A percentile compares a stretch with the other conserved stretches of the same genome.
These are phyloP conservation scores for Vitis hybrid DNA, from an alignment of 177 flowering plant genomes.

Conservation along the genomic window DNA sequence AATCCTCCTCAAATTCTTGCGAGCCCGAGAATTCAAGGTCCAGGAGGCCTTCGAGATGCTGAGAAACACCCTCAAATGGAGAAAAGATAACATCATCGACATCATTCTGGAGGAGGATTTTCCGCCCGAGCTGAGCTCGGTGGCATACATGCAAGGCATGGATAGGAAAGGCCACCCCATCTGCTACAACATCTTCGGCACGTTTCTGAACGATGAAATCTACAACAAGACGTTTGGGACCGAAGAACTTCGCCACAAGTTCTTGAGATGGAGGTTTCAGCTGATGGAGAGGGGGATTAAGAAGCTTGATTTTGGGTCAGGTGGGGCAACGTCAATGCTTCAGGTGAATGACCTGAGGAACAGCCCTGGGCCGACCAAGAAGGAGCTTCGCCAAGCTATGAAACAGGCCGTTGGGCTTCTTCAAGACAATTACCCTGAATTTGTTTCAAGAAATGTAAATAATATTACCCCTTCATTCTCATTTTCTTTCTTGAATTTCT, in stretches of 20 bases:
- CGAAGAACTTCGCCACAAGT: not conserved
- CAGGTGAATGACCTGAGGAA: slow-evolving; percentile 29
- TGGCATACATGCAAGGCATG: slow-evolving; percentile 43
- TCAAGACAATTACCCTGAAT: slow-evolving; percentile 31
- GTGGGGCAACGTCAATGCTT: slow-evolving; percentile 16
- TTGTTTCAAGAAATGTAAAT: slow-evolving; percentile 25
- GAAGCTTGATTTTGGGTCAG: slow-evolving; percentile 27
- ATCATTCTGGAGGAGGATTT: slow-evolving; percentile 43
- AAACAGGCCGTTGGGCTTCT: slow-evolving; percentile 22
- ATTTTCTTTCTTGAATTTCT: not conserved
- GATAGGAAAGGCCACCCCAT: slow-evolving; percentile 13
- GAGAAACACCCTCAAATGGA: slow-evolving; percentile 45
- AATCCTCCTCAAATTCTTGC: slow-evolving; percentile 51
- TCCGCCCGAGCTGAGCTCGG: slow-evolving; percentile 16
- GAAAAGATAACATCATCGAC: slow-evolving; percentile 36
- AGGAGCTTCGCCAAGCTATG: slow-evolving; percentile 23
- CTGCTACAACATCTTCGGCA: too few species aligned
- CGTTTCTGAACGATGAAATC: too few species aligned
- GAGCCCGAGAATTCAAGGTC: slow-evolving; percentile 57
- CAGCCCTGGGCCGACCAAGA: slow-evolving; percentile 22
- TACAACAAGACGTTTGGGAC: too few species aligned
- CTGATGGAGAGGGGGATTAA: slow-evolving; percentile 24
- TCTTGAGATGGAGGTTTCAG: slow-evolving; percentile 27
- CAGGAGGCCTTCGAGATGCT: slow-evolving; percentile 57
- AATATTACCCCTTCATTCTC: too few species aligned